Evolutionary conservation across 768 basidiomycete genomes (phyloP), one percentile per base, ranked within the genome.

Genomic region (Lanmaoa pseudosensibilis): DNA sequence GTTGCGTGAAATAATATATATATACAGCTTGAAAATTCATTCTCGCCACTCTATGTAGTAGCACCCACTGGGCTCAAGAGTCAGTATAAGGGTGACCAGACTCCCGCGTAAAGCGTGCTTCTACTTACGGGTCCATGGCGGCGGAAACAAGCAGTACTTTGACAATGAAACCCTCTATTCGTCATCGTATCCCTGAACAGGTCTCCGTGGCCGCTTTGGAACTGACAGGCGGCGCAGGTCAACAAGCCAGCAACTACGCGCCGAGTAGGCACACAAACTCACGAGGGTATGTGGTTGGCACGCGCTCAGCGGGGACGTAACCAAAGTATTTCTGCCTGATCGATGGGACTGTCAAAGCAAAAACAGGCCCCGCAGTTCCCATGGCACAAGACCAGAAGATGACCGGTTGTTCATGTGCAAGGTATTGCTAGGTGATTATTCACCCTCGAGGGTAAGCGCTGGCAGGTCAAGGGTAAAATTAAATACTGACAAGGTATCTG

Each of bases 351-450:
- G 78, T 75, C 41, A 90, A 61, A 41, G 86, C 86, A 72, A 93
- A 75, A 25, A 87, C 75, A 12, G 93, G 93, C 2, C 93, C 93
- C 64, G 85, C 79, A 54, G 77, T 64, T 50, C 92, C 93, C 54
- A 96, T 75, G 46, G 86, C 73, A 69, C 86, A 79, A 12, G 93
- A 93, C 75, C 86, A 96, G 78, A 94, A 94, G 71, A 94, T 83
- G 71, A 92, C 90, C 30, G 93, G 93, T 65, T 83, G 84, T 74
- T 96, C 93, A 74, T 96, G 93, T 37, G 93, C 92, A 64, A 87
- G 84, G 46, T 88, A 84, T 92, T 93, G 91, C 93, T 95, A 49
- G 11, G 27, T 21, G 11, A 21, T n/a, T 15, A 21, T 55, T 36
- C 38, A 33, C 13, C 16, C 10, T 27, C 10, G 32, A 18, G 9